phyloP scores from a whole-genome alignment of 2,329 filamentous ascomycete species.

The Salinomyces thailandicus region DNA sequence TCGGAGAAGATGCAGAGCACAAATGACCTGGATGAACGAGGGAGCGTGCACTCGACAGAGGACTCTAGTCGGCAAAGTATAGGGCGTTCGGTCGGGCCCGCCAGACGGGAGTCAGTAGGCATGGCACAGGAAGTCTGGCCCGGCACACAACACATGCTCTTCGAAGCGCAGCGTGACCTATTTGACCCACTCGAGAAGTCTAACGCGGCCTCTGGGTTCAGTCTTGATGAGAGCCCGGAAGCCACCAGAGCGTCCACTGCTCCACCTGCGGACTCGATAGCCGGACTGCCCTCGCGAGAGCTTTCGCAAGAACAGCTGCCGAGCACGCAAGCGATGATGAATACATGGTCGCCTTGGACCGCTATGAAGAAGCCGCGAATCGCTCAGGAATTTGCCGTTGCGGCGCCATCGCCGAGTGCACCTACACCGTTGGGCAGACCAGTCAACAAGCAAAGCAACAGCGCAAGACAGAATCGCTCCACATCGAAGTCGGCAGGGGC shows the following conservation, averaged over 20 bases:
- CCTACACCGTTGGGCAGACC: background rate
- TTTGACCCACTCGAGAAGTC: constrained; percentile 22
- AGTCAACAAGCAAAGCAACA: background rate
- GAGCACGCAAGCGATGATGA: constrained; percentile 37
- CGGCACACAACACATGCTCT: constrained; percentile 21
- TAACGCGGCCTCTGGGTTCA: background rate
- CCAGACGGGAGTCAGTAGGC: background rate
- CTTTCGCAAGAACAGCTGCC: constrained; percentile 21
- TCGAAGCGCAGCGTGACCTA: constrained; percentile 20
- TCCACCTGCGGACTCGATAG: constrained; percentile 7
- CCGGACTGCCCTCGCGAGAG: constrained; percentile 9
- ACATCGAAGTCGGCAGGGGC: background rate
- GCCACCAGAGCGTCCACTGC: constrained; percentile 3
- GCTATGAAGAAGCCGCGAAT: constrained; percentile 31
- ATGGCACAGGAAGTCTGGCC: constrained; percentile 12
- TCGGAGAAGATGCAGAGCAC: too few species aligned
- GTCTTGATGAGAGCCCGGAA: background rate
- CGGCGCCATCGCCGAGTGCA: background rate
- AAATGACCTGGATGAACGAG: too few species aligned
- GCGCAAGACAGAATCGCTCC: background rate
- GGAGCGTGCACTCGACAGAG: too few species aligned
- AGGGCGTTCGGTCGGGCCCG: too few species aligned
- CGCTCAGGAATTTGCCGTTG: background rate
- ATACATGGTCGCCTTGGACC: constrained; percentile 31
- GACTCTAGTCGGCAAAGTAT: too few species aligned